These are phyloP conservation scores for Tulasnella sp. DNA, from an alignment of 768 basidiomycete species.

Conservation along the genomic window DNA sequence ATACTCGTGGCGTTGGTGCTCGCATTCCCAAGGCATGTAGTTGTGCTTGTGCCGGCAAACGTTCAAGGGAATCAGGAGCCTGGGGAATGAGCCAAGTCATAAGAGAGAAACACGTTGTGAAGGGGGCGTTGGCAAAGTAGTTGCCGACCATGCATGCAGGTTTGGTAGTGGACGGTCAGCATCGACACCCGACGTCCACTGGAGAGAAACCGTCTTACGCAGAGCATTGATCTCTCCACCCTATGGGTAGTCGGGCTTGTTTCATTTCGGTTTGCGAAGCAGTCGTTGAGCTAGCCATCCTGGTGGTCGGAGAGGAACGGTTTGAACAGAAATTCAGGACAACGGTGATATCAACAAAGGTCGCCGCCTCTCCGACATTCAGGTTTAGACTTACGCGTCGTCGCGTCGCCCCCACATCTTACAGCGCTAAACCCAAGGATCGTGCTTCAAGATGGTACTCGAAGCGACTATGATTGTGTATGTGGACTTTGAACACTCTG, in stretches of 20 bases:
- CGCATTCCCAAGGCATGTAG: constrained; percentile 89
- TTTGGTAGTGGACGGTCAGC: no score
- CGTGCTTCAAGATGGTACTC: constrained; percentile 53
- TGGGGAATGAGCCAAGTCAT: constrained; percentile 26
- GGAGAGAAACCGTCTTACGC: constrained; percentile 44
- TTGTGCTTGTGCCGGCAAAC: constrained; percentile 63
- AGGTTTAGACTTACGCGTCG: constrained; percentile 15
- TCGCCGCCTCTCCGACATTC: neutral
- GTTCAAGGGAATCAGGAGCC: constrained; percentile 78
- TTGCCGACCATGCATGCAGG: no score
- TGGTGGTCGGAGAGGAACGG: no score
- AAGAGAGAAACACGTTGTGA: neutral
- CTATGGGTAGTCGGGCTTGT: constrained; percentile 57
- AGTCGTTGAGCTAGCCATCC: constrained; percentile 26
- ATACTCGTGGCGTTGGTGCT: constrained; percentile 60
- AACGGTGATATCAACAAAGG: neutral
- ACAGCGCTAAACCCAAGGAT: neutral
- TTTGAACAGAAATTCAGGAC: no score
- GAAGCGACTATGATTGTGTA: constrained; percentile 93
- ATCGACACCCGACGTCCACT: neutral
- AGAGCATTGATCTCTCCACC: constrained; percentile 84
- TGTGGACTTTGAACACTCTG: constrained; percentile 8
- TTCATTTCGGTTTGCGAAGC: constrained; percentile 80
- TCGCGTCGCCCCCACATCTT: constrained; percentile 11
- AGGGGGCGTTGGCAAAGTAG: no score